A percentile compares a stretch with the other conserved stretches of the same genome.
These are phyloP conservation scores for Apiotrichum sp. DNA, from an alignment of 1,284 basidiomycete species.

Conservation along the genomic window DNA sequence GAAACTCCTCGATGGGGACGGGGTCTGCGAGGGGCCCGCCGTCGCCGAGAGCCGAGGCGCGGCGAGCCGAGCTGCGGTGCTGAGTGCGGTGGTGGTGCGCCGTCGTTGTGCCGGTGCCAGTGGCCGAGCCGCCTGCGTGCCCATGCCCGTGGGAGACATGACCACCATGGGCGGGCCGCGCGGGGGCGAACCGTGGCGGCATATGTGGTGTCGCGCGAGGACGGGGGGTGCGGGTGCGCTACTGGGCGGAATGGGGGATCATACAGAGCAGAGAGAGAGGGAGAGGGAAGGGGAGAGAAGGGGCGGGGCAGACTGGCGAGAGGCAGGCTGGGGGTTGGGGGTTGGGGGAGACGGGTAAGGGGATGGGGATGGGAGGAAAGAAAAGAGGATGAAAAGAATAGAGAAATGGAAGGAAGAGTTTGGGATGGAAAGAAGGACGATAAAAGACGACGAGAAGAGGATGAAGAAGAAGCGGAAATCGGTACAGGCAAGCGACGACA, in stretches of 20 bases:
- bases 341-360: too few species aligned
- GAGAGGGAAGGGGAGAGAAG: neutral
- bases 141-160: constrained; percentile 5
- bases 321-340: too few species aligned
- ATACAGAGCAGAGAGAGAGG: neutral
- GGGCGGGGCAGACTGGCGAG: too few species aligned
- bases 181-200: constrained; percentile 8
- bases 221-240: neutral
- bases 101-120: neutral
- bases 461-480: too few species aligned
- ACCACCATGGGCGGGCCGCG: constrained; percentile 1
- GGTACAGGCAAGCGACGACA: too few species aligned
- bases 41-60: constrained; percentile 8
- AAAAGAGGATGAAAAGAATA: too few species aligned
- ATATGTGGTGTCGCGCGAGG: neutral
- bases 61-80: constrained; percentile 5
- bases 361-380: too few species aligned
- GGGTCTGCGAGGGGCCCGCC: constrained; percentile 17
- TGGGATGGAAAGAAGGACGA: too few species aligned
- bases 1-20: constrained; percentile 41
- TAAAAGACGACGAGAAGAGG: too few species aligned
- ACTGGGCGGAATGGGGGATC: too few species aligned
- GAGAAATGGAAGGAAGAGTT: too few species aligned
- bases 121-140: neutral
- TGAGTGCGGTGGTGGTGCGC: neutral